Percentiles rank a stretch among this genome's conserved stretches.
phyloP scores from a whole-genome alignment of 345 rosid genomes.

The Eucalyptus erythrocorys region DNA sequence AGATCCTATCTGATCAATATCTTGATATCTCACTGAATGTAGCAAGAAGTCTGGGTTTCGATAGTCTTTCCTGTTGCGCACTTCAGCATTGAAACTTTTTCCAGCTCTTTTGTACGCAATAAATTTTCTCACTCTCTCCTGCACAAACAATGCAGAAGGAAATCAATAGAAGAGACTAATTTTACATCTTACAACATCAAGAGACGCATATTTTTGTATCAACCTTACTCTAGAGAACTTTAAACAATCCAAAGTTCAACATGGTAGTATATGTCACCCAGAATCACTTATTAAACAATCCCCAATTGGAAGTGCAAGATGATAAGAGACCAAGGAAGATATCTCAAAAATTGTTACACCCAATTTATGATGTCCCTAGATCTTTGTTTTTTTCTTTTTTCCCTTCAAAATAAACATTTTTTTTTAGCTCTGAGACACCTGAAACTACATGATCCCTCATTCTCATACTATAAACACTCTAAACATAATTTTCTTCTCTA shows the following conservation, averaged over 20 bases:
- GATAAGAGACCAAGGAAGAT: not conserved
- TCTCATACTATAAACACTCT: not conserved
- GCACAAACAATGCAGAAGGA: constrained; percentile 7
- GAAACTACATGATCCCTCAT: not conserved
- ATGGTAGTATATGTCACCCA: not conserved
- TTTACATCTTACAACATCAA: not conserved
- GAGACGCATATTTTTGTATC: not conserved
- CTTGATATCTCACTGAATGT: constrained; percentile 92
- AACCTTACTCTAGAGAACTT: not conserved
- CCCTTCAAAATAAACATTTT: not conserved
- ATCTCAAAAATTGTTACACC: not conserved
- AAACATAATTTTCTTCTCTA: not conserved
- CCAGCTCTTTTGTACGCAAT: constrained; percentile 68
- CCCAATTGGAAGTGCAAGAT: not conserved
- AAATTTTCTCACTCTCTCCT: constrained; percentile 81
- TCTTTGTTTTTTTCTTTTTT: not conserved
- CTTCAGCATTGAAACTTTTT: constrained; percentile 92
- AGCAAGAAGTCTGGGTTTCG: constrained; percentile 89
- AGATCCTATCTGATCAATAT: constrained; percentile 86
- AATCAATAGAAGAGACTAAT: not conserved
- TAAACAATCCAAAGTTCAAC: not conserved
- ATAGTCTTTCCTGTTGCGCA: constrained; percentile 88
- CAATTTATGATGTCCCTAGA: not conserved
- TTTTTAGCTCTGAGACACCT: not conserved
- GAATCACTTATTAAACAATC: not conserved